Evolutionary conservation across 73 alveolate genomes (phyloP), one percentile per base, ranked within the genome.

Genomic region (Paramecium primaurelia): DNA sequence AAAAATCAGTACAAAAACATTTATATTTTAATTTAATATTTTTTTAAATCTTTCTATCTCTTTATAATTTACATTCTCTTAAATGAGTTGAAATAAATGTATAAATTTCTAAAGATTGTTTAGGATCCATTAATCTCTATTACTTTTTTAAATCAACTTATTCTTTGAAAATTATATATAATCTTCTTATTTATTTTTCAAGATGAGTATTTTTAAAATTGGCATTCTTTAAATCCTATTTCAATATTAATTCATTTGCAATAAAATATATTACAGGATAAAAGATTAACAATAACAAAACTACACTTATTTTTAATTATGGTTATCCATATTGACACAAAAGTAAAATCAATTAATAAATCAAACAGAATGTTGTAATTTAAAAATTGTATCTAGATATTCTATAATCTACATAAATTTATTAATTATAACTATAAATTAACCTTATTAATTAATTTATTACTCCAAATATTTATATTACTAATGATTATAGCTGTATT

Each of bases 1-100:
- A 38, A 25, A 75, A 75, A 42, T 75, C 88, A 18, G 38, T 42
- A 75, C 88, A 75, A 75, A 75, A 75, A 20, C 88, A 75, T 38
- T 36, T 75, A 75, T 42, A 38, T 38, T 75, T 75, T 14, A 75
- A 12, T 38, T 36, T 75, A 38, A 75, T 75, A n/a, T 36, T 38
- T 20, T 38, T 75, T 20, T 75, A 75, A 10, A n/a, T 28, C n/a
- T 38, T 75, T 42, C 68, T 75, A 10, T 75, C 88, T n/a, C 88
- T 30, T 4, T 36, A 22, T 18, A 75, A 75, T 75, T 75, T 75
- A 20, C 88, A 75, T 12, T 38, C 58, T 38, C 60, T 38, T 16
- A 75, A 20, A 75, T 75, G 88, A n/a, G 40, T 42, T 30, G 58
- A 30, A 38, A 75, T 75, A 38, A 38, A 75, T 34, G 88, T 38